Base-by-base conservation (phyloP, 2,329 filamentous ascomycete genomes). In the Grosmannia huntii region DNA sequence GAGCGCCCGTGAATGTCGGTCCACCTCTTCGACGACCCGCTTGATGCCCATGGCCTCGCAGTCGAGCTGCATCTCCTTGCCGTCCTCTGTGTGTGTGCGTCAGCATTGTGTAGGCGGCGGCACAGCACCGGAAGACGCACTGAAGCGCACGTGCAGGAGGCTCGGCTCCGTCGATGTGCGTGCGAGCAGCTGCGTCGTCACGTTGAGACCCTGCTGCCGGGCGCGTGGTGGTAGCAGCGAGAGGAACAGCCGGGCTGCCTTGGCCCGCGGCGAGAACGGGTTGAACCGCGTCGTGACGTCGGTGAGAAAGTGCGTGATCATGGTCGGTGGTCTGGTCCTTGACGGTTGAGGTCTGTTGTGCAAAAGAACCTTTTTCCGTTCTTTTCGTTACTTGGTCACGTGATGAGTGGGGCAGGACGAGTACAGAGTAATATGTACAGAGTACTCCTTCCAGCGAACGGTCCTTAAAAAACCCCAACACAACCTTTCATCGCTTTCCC, bases 271-370 rank as follows among this genome's bases (percentile, higher is more conserved):
- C 31, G 84, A 87, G 81, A 97, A 97, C 46, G 94, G 92, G 74
- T 95, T 96, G 83, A 97, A 96, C 70, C 83, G 84, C 64, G 90
- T 86, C 67, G 81, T 84, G 66, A 97, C 84, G 70, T 90, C 83
- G 70, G 90, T 92, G 71, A 95, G 82, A 76, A 89, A 94, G 69
- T 85, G 84, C 60, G 88, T 92, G 61, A 94, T 89, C 89, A 94
- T 94, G 70, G 14, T n/a, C n/a, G n/a, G n/a, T n/a, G n/a, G n/a
- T n/a, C n/a, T n/a, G n/a, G n/a, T n/a, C n/a, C n/a, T n/a, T n/a
- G n/a, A 28, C 5, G 28, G 28, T 28, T 4, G 7, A 28, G 28
- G 28, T 28, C 28, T 28, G 28, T 7, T 28, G n/a, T n/a, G n/a
- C n/a, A n/a, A n/a, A n/a, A n/a, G n/a, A n/a, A n/a, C n/a, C n/a